Percentiles rank a stretch among this genome's conserved stretches.
Evolutionary conservation across 352 stramenopile species (phyloP).

Genomic region (Phytophthora ohioensis): DNA sequence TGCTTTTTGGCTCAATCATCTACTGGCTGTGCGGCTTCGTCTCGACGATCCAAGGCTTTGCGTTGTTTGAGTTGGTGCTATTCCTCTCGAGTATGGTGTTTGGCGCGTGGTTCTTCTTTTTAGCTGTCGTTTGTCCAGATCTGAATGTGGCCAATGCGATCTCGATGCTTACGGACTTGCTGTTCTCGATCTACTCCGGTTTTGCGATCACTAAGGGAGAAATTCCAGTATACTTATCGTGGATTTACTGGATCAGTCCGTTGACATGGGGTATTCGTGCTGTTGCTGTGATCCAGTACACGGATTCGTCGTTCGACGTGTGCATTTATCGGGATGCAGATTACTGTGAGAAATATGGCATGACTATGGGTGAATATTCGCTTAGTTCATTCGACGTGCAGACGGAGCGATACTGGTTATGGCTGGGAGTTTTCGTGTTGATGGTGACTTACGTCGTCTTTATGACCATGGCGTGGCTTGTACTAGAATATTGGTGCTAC

Average conservation of each 20-base stretch:
- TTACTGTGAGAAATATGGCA: slow-evolving; percentile 52
- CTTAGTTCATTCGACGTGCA: slow-evolving; percentile 60
- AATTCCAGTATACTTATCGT: slow-evolving; percentile 67
- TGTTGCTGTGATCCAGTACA: slow-evolving; percentile 69
- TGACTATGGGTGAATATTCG: slow-evolving; percentile 47
- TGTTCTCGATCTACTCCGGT: slow-evolving; percentile 70
- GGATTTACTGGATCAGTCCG: slow-evolving; percentile 84
- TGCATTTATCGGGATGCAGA: slow-evolving; percentile 53
- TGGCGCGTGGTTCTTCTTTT: slow-evolving; percentile 68
- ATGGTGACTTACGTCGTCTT: slow-evolving; percentile 17
- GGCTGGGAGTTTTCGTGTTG: slow-evolving; percentile 50
- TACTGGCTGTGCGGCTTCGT: slow-evolving; percentile 68
- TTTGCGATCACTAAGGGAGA: slow-evolving; percentile 66
- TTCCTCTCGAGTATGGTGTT: slow-evolving; percentile 67
- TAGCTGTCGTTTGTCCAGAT: slow-evolving; percentile 53
- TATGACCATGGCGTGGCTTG: slow-evolving; percentile 34
- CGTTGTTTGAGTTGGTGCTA: slow-evolving; percentile 64
- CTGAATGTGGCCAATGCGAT: slow-evolving; percentile 61
- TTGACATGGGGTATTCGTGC: slow-evolving; percentile 69
- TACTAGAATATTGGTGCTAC: slow-evolving; percentile 54
- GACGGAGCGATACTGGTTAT: slow-evolving; percentile 59
- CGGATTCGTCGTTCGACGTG: slow-evolving; percentile 38
- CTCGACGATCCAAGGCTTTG: slow-evolving; percentile 38
- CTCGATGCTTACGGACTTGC: slow-evolving; percentile 55
- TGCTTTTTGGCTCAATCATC: slow-evolving; percentile 72